Evolutionary conservation across 176 grass and related monocot genomes (phyloP).

Genomic region (Paspalum vaginatum): DNA sequence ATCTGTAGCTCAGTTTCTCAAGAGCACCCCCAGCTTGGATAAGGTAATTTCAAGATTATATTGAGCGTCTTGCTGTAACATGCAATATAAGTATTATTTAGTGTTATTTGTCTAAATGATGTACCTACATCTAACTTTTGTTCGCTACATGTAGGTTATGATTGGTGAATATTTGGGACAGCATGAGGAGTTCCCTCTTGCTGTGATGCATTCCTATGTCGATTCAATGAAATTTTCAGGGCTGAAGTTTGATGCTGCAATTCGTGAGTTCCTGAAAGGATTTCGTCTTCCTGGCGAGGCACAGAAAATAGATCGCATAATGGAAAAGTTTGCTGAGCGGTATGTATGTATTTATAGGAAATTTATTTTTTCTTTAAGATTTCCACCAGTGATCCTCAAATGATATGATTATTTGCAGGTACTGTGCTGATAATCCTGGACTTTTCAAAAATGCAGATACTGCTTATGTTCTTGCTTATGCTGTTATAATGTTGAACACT

Average conservation of each 20-base stretch:
- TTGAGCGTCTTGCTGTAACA: constrained; percentile 10
- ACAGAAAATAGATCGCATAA: constrained; percentile 99
- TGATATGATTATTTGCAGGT: constrained; percentile 66
- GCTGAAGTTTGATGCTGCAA: constrained; percentile 90
- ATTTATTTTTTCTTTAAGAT: constrained; percentile 19
- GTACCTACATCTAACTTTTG: constrained; percentile 33
- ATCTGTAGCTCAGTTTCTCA: constrained; percentile 86
- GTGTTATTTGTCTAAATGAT: constrained; percentile 22
- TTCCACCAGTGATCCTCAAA: constrained; percentile 31
- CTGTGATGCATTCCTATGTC: constrained; percentile 99
- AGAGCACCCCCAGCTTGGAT: constrained; percentile 85
- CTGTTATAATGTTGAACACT: constrained; percentile 99
- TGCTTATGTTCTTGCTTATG: constrained; percentile 98
- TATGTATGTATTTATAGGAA: constrained; percentile 50
- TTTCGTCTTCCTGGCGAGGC: constrained; percentile 99
- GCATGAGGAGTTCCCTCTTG: constrained; percentile 93
- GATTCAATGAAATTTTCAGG: constrained; percentile 96
- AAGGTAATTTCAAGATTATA: constrained; percentile 63
- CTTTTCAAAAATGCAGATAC: constrained; percentile 99
- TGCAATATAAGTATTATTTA: constrained; percentile 12
- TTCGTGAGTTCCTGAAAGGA: constrained; percentile 94
- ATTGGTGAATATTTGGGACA: constrained; percentile 99
- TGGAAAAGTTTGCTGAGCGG: constrained; percentile 99
- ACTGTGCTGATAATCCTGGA: constrained; percentile 98
- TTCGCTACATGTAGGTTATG: constrained; percentile 71